Conservation (phyloP, 768 basidiomycete genomes). For the Chiua virens region DNA sequence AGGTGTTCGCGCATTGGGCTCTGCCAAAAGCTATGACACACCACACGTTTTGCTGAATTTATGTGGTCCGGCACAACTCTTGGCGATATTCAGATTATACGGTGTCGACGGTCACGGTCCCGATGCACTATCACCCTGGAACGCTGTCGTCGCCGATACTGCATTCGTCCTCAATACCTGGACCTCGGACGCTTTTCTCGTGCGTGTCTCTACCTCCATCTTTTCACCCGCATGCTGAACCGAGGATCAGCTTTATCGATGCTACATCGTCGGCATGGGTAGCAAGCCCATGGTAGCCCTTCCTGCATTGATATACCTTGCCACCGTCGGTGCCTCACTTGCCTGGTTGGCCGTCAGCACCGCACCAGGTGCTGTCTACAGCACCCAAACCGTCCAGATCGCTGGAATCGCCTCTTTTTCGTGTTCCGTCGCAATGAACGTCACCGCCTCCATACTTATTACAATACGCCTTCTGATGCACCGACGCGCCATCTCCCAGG, state of each 20-base stretch:
- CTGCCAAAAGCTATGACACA: too few species aligned
- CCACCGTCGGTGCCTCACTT: slow-evolving; percentile 13
- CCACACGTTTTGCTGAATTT: too few species aligned
- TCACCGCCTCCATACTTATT: slow-evolving; percentile 17
- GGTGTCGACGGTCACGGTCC: slow-evolving; percentile 9
- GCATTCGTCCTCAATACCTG: slow-evolving; percentile 21
- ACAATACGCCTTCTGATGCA: slow-evolving; percentile 17
- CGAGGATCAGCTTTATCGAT: slow-evolving; percentile 18
- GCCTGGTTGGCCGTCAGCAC: slow-evolving; percentile 17
- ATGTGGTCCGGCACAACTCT: slow-evolving; percentile 15
- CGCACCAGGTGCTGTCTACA: slow-evolving; percentile 17
- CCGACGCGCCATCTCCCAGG: slow-evolving; percentile 7
- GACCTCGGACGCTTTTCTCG: slow-evolving; percentile 23
- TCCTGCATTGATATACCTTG: slow-evolving; percentile 15
- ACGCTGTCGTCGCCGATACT: slow-evolving; percentile 7
- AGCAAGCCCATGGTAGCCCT: not conserved
- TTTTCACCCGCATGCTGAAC: not conserved
- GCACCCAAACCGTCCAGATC: slow-evolving; percentile 11
- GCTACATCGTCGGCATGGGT: slow-evolving; percentile 18
- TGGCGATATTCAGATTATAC: slow-evolving; percentile 8
- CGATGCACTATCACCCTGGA: slow-evolving; percentile 18
- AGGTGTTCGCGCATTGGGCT: too few species aligned
- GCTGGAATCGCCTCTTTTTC: slow-evolving; percentile 15
- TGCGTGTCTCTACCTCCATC: slow-evolving; percentile 1
- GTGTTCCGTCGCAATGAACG: slow-evolving; percentile 14